Conservation (phyloP, 2,329 filamentous ascomycete genomes). For the Fusarium sp. region DNA sequence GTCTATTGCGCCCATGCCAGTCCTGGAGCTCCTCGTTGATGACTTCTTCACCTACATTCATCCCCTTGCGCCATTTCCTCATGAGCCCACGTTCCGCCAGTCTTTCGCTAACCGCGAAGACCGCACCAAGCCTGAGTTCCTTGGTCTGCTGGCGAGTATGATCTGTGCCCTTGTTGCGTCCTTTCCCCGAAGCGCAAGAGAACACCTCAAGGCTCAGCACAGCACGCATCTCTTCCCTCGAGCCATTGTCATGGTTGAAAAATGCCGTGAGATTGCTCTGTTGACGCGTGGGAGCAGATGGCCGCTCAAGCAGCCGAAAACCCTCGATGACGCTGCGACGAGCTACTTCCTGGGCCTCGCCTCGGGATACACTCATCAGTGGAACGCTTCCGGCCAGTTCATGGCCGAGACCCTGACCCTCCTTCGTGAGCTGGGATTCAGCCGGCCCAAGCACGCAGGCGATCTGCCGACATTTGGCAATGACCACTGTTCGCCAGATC, state of each 20-base stretch:
- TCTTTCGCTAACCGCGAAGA: constrained; percentile 74
- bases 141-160: constrained; percentile 79
- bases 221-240: constrained; percentile 72
- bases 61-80: constrained; percentile 78
- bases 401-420: constrained; percentile 77
- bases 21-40: constrained; percentile 75
- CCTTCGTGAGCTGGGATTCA: constrained; percentile 72
- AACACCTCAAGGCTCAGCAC: constrained; percentile 73
- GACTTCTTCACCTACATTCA: constrained; percentile 88
- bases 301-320: constrained; percentile 57
- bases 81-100: constrained; percentile 78
- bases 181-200: constrained; percentile 75
- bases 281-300: constrained; percentile 69
- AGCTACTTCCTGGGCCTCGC: constrained; percentile 79
- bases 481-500: constrained; percentile 51
- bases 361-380: constrained; percentile 73
- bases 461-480: constrained; percentile 53
- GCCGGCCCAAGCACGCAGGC: constrained; percentile 60
- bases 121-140: constrained; percentile 70
- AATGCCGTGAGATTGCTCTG: constrained; percentile 74
- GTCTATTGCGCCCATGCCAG: constrained; percentile 73
- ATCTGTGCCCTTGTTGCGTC: constrained; percentile 77
- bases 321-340: constrained; percentile 68
- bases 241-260: constrained; percentile 73
- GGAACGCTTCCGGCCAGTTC: constrained; percentile 73